These are phyloP conservation scores for Globisporangium iwayamae DNA, from an alignment of 352 stramenopile species.

Conservation along the genomic window DNA sequence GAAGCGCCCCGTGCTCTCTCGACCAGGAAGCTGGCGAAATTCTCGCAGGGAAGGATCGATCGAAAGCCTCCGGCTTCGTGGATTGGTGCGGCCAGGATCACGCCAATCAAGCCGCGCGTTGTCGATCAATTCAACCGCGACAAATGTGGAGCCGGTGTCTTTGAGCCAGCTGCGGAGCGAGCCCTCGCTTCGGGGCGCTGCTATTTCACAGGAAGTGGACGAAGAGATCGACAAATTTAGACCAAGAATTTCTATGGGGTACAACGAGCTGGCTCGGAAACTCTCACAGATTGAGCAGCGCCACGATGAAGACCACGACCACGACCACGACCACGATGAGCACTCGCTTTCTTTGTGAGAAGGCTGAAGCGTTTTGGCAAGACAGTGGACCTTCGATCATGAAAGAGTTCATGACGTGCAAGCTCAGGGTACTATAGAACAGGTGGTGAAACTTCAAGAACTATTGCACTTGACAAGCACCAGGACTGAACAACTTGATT, in stretches of 20 bases:
- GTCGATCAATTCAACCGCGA: slow-evolving; percentile 24
- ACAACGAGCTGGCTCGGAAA: slow-evolving; percentile 7
- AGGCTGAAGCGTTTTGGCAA: background rate
- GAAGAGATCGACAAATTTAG: slow-evolving; percentile 9
- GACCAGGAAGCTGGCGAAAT: slow-evolving; percentile 50
- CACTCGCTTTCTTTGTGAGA: background rate
- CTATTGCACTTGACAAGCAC: no score
- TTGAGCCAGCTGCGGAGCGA: slow-evolving; percentile 24
- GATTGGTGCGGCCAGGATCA: slow-evolving; percentile 21
- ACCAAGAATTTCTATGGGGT: background rate
- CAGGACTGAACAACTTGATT: no score
- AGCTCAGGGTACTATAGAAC: background rate
- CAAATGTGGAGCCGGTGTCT: slow-evolving; percentile 22
- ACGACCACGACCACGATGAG: slow-evolving; percentile 12
- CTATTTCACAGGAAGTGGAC: background rate
- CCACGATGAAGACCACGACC: slow-evolving; percentile 16
- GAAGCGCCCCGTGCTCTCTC: slow-evolving; percentile 30
- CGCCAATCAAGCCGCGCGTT: slow-evolving; percentile 29
- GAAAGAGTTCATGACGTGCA: background rate
- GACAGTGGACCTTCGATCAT: no score
- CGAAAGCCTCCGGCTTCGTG: slow-evolving; percentile 33
- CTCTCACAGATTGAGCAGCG: slow-evolving; percentile 17
- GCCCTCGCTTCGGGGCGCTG: slow-evolving; percentile 13
- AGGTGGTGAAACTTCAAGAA: background rate
- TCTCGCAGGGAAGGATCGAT: slow-evolving; percentile 29